Percentiles rank a stretch among this genome's conserved stretches.
These are phyloP conservation scores for Neurospora sp. DNA, from an alignment of 495 filamentous ascomycete genomes.

Conservation along the genomic window DNA sequence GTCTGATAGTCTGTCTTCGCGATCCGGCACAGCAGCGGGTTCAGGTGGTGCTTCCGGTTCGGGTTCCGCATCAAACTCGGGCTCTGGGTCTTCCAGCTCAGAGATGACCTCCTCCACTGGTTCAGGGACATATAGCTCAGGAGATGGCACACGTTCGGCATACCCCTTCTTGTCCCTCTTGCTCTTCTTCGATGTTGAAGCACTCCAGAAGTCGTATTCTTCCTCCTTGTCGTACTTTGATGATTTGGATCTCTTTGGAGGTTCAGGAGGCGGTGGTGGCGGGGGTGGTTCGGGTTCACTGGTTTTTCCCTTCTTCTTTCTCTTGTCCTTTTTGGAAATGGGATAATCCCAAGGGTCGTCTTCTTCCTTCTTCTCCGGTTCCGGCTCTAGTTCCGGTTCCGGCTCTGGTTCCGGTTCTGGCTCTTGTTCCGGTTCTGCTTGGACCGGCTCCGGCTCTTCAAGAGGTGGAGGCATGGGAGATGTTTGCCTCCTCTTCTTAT, in stretches of 20 bases:
- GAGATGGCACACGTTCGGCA: slow-evolving; percentile 5
- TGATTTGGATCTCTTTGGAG: neutral
- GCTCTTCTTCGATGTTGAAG: slow-evolving; percentile 1
- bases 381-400: slow-evolving; percentile 14
- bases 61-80: slow-evolving; percentile 3
- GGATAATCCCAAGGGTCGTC: slow-evolving; percentile 11
- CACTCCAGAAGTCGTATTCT: slow-evolving; percentile 5
- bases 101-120: slow-evolving; percentile 3
- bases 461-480: neutral
- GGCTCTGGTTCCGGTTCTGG: slow-evolving; percentile 27
- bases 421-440: slow-evolving; percentile 8
- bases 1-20: neutral
- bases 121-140: neutral
- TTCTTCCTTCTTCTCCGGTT: slow-evolving; percentile 23
- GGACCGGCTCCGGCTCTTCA: slow-evolving; percentile 7
- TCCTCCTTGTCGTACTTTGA: neutral
- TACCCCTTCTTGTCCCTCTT: slow-evolving; percentile 8
- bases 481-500: slow-evolving; percentile 21
- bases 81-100: neutral
- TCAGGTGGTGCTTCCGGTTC: slow-evolving; percentile 1
- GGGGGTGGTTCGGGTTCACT: slow-evolving; percentile 7
- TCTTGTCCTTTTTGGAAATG: slow-evolving; percentile 17
- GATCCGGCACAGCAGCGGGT: neutral
- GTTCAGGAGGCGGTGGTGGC: slow-evolving; percentile 4
- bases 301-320: slow-evolving; percentile 23